Percentiles rank a stretch among this genome's conserved stretches.
These are phyloP conservation scores for Metroxylon sagu DNA, from an alignment of 176 grass and related monocot species.

Conservation along the genomic window DNA sequence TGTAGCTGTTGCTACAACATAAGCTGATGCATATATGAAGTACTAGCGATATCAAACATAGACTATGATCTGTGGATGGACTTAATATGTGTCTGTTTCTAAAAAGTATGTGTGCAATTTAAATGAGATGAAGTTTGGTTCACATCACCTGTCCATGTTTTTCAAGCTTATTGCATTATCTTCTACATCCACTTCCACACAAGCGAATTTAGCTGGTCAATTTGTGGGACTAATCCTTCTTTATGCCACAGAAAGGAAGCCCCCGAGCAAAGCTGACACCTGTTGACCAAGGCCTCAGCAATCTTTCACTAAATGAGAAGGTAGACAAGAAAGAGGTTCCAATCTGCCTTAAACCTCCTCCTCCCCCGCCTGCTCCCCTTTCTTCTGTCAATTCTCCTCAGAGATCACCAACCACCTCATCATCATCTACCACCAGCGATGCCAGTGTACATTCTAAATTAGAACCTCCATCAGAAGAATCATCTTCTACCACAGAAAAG, in stretches of 20 bases:
- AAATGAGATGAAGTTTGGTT: too few relatives aligned
- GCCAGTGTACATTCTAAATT: neutral
- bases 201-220: neutral
- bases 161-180: neutral
- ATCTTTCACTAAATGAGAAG: slow-evolving; percentile 48
- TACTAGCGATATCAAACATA: too few relatives aligned
- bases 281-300: slow-evolving; percentile 80
- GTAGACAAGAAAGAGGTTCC: slow-evolving; percentile 42
- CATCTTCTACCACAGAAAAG: slow-evolving; percentile 24
- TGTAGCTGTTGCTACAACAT: too few relatives aligned
- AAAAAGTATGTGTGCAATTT: too few relatives aligned
- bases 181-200: neutral
- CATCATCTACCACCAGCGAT: neutral
- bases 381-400: slow-evolving; percentile 35
- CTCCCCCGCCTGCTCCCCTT: slow-evolving; percentile 52
- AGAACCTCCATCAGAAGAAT: slow-evolving; percentile 2
- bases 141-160: too few relatives aligned
- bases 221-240: slow-evolving; percentile 6
- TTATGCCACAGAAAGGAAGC: slow-evolving; percentile 54
- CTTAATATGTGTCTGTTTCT: too few relatives aligned
- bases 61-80: too few relatives aligned
- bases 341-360: slow-evolving; percentile 66
- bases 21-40: too few relatives aligned
- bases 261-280: slow-evolving; percentile 43
- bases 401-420: neutral